Evolutionary conservation across 805 yeast genomes (phyloP).

Genomic region (Candida pseudofarinosa): DNA sequence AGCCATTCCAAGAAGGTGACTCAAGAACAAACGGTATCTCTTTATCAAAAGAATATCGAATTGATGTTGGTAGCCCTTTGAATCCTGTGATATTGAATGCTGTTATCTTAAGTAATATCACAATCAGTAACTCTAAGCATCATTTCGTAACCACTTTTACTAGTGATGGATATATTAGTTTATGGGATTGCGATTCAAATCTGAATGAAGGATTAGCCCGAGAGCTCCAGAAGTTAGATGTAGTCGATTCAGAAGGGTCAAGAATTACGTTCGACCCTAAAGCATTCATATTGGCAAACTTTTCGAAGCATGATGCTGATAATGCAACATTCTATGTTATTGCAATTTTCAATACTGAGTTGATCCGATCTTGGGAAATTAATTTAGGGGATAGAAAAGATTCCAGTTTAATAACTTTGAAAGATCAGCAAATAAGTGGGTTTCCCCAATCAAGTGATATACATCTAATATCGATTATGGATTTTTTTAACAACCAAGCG

Average conservation of each 20-base stretch:
- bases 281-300: slow-evolving; percentile 19
- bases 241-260: slow-evolving; percentile 8
- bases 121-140: slow-evolving; percentile 14
- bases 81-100: slow-evolving; percentile 28
- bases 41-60: slow-evolving; percentile 30
- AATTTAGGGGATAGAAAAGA: slow-evolving; percentile 6
- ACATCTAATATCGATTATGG: slow-evolving; percentile 48
- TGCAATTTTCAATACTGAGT: slow-evolving; percentile 42
- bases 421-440: slow-evolving; percentile 23
- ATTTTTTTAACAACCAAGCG: slow-evolving; percentile 17
- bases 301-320: slow-evolving; percentile 3
- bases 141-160: slow-evolving; percentile 32
- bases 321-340: slow-evolving; percentile 37
- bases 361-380: slow-evolving; percentile 42
- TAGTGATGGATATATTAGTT: slow-evolving; percentile 36
- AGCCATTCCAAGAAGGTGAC: slow-evolving; percentile 26
- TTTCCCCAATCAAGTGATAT: slow-evolving; percentile 37
- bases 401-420: slow-evolving; percentile 9
- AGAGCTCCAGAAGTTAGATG: slow-evolving; percentile 7
- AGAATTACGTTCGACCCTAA: slow-evolving; percentile 13
- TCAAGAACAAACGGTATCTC: slow-evolving; percentile 15
- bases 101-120: slow-evolving; percentile 30
- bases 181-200: slow-evolving; percentile 54
- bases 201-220: background rate
- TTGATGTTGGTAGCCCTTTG: slow-evolving; percentile 18